Evolutionary conservation across 2,329 filamentous ascomycete genomes (phyloP).

Genomic region (Boeremia lycopersici): DNA sequence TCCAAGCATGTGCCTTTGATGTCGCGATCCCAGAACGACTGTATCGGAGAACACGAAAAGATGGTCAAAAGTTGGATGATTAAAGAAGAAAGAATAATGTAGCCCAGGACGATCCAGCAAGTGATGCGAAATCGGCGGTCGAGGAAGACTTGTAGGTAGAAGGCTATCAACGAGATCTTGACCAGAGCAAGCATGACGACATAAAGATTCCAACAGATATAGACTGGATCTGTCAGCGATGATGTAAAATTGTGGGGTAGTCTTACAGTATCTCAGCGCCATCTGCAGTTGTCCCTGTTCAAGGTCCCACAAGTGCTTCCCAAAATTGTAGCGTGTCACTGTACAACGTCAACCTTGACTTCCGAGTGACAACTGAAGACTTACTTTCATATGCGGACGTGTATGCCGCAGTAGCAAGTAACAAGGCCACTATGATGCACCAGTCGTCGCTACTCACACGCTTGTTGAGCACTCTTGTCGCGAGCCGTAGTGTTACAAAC

Average conservation of each 20-base stretch:
- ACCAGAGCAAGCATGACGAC: conserved; percentile 25
- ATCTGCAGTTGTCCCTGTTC: conserved; percentile 1
- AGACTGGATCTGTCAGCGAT: conserved; percentile 15
- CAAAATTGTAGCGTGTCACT: conserved; percentile 34
- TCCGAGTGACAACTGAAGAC: not conserved
- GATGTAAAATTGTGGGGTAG: not conserved
- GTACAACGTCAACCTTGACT: conserved; percentile 1
- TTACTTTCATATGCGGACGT: conserved; percentile 28
- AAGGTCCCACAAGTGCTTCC: conserved; percentile 23
- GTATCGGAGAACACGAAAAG: conserved; percentile 28
- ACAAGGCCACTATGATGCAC: conserved; percentile 22
- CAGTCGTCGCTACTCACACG: conserved; percentile 27
- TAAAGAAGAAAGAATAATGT: conserved; percentile 18
- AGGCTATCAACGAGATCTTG: conserved; percentile 28
- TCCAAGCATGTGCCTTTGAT: conserved; percentile 30
- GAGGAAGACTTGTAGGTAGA: conserved; percentile 36
- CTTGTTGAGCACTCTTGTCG: conserved; percentile 22
- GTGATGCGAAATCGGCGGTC: conserved; percentile 21
- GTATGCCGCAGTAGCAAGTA: conserved; percentile 25
- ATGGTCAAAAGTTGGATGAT: conserved; percentile 27
- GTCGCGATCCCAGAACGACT: conserved; percentile 31
- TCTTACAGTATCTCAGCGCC: conserved; percentile 5
- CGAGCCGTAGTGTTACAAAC: conserved; percentile 21
- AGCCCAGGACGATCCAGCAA: conserved; percentile 19
- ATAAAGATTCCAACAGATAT: conserved; percentile 25